Conservation (phyloP, 352 stramenopile species). For the Globisporangium nunn region DNA sequence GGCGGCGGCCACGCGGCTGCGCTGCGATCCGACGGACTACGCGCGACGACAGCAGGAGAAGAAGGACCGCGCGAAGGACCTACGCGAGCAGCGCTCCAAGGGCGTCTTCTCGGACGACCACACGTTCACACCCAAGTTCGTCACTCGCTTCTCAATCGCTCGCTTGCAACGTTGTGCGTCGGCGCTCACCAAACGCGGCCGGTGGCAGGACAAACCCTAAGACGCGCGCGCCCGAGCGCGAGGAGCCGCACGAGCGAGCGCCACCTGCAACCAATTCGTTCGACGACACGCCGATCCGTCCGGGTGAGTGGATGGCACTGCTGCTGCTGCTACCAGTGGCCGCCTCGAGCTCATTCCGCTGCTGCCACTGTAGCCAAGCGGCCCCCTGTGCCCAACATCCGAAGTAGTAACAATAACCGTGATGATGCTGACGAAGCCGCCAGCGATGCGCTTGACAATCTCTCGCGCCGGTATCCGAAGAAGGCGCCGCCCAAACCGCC, state of each 20-base stretch:
- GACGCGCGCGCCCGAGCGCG: slow-evolving; percentile 23
- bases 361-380: slow-evolving; percentile 17
- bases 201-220: slow-evolving; percentile 38
- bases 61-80: slow-evolving; percentile 64
- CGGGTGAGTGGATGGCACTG: slow-evolving; percentile 16
- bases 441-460: slow-evolving; percentile 51
- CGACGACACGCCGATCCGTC: slow-evolving; percentile 40
- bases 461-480: slow-evolving; percentile 59
- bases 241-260: slow-evolving; percentile 30
- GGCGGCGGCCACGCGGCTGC: slow-evolving; percentile 36
- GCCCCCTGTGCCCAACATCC: slow-evolving; percentile 15
- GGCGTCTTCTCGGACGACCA: slow-evolving; percentile 70
- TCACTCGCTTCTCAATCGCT: neutral
- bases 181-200: too few species aligned
- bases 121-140: slow-evolving; percentile 71
- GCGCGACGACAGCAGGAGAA: slow-evolving; percentile 73
- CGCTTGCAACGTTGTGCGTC: too few species aligned
- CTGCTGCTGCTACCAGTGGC: neutral
- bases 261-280: slow-evolving; percentile 16
- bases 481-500: slow-evolving; percentile 24
- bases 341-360: neutral
- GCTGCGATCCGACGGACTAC: slow-evolving; percentile 77
- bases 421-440: slow-evolving; percentile 19
- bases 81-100: slow-evolving; percentile 58
- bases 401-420: slow-evolving; percentile 55